Evolutionary conservation across 768 basidiomycete genomes (phyloP), one percentile per base, ranked within the genome.

Genomic region (Lactarius akahatsu): DNA sequence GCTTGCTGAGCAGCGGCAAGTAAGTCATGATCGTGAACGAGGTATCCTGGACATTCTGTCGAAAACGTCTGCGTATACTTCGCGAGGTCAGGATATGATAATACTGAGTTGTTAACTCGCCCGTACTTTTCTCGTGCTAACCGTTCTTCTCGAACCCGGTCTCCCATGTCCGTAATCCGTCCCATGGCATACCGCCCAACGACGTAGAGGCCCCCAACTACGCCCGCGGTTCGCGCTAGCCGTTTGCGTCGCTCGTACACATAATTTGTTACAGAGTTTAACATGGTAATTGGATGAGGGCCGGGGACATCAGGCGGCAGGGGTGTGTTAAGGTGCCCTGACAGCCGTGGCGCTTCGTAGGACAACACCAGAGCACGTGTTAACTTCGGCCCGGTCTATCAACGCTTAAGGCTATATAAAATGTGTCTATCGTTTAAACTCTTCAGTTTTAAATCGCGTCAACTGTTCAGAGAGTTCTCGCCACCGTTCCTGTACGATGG

Each of bases 21-120:
- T 89, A 80, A 0, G 89, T 86, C 73, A 90, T 85, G 57, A 89
- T 79, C 0, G 90, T 93, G 73, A 86, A 96, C 8, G 88, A 85
- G 28, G 85, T 81, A 72, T 94, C 89, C 65, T 91, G 86, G 70
- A 90, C 88, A 30, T 87, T 92, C 68, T 90, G 86, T 40, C 82
- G 80, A 74, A 93, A 96, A 41, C 94, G 81, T 56, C 86, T 80
- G 60, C 85, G 82, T 32, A 95, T 77, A 70, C 92, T 94, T 62
- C 9, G 61, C 20, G 32, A 18, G 36, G 63, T 30, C 11, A 38
- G 8, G 34, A 54, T 30, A 34, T n/a, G n/a, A 20, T 4, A 32
- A 30, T 4, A 13, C 15, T 6, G 13, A 52, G 16, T 26, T 32
- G 28, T 20, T 32, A 41, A 13, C 20, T 23, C 20, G 43, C 9